Base-by-base conservation (phyloP, 2,329 filamentous ascomycete species). In the Clarireedia hainanense region DNA sequence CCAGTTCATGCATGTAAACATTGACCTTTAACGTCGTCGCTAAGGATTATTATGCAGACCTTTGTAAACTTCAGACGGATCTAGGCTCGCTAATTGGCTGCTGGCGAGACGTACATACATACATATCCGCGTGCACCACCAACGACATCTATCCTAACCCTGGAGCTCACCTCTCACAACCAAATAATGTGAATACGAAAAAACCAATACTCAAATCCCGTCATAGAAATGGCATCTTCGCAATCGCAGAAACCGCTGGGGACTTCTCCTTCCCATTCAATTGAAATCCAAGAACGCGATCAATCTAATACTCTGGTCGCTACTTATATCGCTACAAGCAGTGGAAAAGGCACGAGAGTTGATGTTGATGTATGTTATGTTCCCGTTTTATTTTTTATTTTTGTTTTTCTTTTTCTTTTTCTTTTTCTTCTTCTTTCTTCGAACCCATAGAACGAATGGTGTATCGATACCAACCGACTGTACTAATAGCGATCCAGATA, bases 231-330 rank as follows among this genome's bases (percentile, higher is more conserved):
- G 47, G 47, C 47, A 14, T 26, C 47, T 23, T 3, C 10, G 17
- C 36, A 23, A 12, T 23, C 47, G 6, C 47, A 49, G 15, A 46
- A 26, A 24, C 43, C 43, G 15, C 4, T 43, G 5, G 40, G 40
- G 10, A 3, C 20, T 20, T 20, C 20, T 20, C 17, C 40, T 46
- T 46, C 43, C 9, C 5, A 26, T 3, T 26, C 23, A 3, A 39
- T 58, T 2, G 61, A 64, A 47, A 64, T 68, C 10, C 55, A 61
- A 37, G 67, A 69, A 50, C 55, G 59, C 24, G 66, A 70, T 45
- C 64, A 68, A 52, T 64, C 68, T 6, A 64, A 66, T 9, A 66
- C 69, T 47, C 45, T 69, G 12, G 59, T 68, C 10, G 65, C 67
- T 6, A 70, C 65, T 20, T 70, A 69, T 52, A 58, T 66, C 49